Evolutionary conservation across 2,329 filamentous ascomycete species (phyloP), one percentile per base, ranked within the genome.

Genomic region (Fusarium devonianum): DNA sequence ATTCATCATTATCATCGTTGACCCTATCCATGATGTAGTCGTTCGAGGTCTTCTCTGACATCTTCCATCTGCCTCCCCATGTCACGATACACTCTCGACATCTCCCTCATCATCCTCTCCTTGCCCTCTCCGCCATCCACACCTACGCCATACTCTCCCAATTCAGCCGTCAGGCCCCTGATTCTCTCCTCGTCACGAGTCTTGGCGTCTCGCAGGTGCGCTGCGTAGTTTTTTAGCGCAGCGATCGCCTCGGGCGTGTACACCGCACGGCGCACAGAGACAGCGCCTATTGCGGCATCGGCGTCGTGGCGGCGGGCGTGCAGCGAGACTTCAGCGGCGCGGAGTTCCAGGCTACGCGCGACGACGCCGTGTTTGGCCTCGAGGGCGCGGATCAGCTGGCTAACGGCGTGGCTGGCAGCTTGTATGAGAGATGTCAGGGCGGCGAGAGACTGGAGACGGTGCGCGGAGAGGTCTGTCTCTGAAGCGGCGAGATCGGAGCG

Each of bases 281-380:
- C 66, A 11, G 75, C 63, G 7, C 73, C 64, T 4, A 67, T 56
- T 13, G 67, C 65, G 0, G 73, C 71, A 5, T 78, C 73, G 10
- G 69, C 58, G 19, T 76, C 71, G 32, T 74, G 72, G 12, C 67
- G 65, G 44, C 74, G 73, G 1, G 81, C 78, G 4, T 71, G 65
- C 2, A 81, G 69, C 0, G 73, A 68, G 1, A 76, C 71, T 23
- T 77, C 71, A 2, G 71, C 65, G 18, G 80, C 80, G 29, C 75
- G 74, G n/a, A 83, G 74, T 58, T 80, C 78, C 3, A 83, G 71
- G 11, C 72, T 77, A 4, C 78, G 73, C 2, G 80, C 78, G 4
- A 81, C 69, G 14, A 76, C 70, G 21, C 78, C 78, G 64, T 84
- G 81, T 58, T 84, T 84, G 3, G 75, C 71, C 54, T 85, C 82